Evolutionary conservation across 176 grass and related monocot species (phyloP), one percentile per base, ranked within the genome.

Genomic region (Alloteropsis semialata): DNA sequence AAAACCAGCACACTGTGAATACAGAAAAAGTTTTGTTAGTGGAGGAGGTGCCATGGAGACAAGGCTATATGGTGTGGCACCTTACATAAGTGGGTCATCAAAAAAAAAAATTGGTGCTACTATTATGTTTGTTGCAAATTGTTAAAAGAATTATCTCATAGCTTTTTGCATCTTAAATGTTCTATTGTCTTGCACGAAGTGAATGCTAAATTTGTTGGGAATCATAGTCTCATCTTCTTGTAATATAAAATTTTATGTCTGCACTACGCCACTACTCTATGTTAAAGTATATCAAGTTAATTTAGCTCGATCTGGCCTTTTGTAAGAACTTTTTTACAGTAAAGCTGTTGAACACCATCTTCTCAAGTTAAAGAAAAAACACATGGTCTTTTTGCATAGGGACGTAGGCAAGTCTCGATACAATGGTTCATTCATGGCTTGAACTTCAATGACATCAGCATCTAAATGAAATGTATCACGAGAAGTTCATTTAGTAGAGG

Each of bases 401-500:
- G 32, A 69, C 58, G 51, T 50, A 49, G 1, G 50, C 1, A 21
- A 62, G 32, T 56, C 18, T 74, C 12, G 19, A 70, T 82, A 53
- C n/a, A 1, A 42, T 63, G 15, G 42, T 74, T 43, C 18, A 58
- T 75, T 60, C 84, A 19, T 18, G 22, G 49, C 49, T 75, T 66
- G 15, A 65, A 54, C 24, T 80, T 80, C 12, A 24, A 51, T 42
- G 4, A 3, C 10, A 6, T 27, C 62, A 51, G 17, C 27, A 69
- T 76, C 12, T 81, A 46, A 69, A 53, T 75, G 49, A 78, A 78
- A 85, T 78, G 55, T 17, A 27, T 38, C n/a, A n/a, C 79, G 61
- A 76, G 32, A 50, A 82, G 72, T 87, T 63, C 11, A 13, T 51
- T 27, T 51, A 67, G 22, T 58, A 7, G 17, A 76, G 68, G 70